Evolutionary conservation across 495 filamentous ascomycete genomes (phyloP), one percentile per base, ranked within the genome.

Genomic region (Aspergillus affinis): DNA sequence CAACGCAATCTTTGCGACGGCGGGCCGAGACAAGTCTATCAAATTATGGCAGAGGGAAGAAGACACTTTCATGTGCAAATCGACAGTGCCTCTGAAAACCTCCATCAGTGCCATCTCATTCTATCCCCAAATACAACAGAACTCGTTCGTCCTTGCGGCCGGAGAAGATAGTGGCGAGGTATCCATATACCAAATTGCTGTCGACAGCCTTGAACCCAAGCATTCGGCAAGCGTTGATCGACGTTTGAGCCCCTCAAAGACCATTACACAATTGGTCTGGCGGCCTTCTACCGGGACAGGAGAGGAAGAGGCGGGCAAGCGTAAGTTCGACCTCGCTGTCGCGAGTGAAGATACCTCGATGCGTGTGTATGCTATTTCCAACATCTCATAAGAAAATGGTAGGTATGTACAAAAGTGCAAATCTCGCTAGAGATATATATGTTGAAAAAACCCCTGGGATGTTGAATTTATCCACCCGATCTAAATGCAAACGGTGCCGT

Each of bases 311-410:
- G 30, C 50, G 41, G 55, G 48, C 19, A 57, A 70, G 18, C n/a
- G 61, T 61, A 41, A 26, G 18, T 77, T 74, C 49, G 82, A 90
- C 69, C 75, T 95, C 63, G 91, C 90, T 7, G 81, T 95, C 59
- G 88, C 88, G 46, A 93, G 91, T 59, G 91, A 93, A 69, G 93
- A 97, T 72, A 82, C 82, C 49, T 92, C 91, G 51, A 77, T 92
- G 36, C 81, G 91, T 61, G 80, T 97, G 70, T 90, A 90, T 74
- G 75, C 74, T 45, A 72, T 92, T 55, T 72, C 72, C 5, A 66
- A 74, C 45, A 65, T 78, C 57, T 48, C 65, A 19, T 65, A 57
- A 53, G 20, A 63, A 59, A 12, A 26, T 52, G 55, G 64, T 61
- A 52, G 60, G 26, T 68, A 69, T 47, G 59, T 67, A 70, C 45